A percentile compares a stretch with the other conserved stretches of the same genome.
These are phyloP conservation scores for Yamadazyma olivae DNA, from an alignment of 805 yeast genomes.

Conservation along the genomic window DNA sequence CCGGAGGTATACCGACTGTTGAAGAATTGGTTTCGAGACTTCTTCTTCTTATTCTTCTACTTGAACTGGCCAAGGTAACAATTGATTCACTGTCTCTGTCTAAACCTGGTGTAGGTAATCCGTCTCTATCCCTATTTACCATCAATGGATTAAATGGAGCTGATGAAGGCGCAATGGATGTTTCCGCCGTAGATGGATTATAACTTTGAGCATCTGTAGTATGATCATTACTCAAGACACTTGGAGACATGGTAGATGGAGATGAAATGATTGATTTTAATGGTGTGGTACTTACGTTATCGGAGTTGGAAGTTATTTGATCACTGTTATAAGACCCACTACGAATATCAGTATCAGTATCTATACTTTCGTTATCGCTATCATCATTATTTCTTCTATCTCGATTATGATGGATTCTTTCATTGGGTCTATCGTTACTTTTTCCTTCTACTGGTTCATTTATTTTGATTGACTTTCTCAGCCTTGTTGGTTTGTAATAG, in stretches of 20 bases:
- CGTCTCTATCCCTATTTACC: constrained; percentile 22
- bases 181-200: constrained; percentile 48
- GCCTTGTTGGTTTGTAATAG: constrained; percentile 1
- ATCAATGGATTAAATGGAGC: constrained; percentile 8
- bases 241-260: constrained; percentile 39
- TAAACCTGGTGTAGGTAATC: constrained; percentile 45
- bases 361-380: constrained; percentile 2
- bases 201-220: constrained; percentile 26
- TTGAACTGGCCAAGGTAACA: constrained; percentile 40
- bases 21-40: constrained; percentile 57
- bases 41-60: constrained; percentile 37
- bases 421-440: not conserved
- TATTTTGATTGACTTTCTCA: not conserved
- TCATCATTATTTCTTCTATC: not conserved
- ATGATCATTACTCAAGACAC: constrained; percentile 31
- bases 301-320: constrained; percentile 21
- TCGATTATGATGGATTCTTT: not conserved
- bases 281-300: constrained; percentile 48
- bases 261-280: constrained; percentile 42
- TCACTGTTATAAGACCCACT: constrained; percentile 14
- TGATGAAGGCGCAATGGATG: constrained; percentile 46
- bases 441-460: constrained; percentile 1
- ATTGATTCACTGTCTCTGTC: constrained; percentile 43
- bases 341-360: constrained; percentile 4
- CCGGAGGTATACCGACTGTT: constrained; percentile 69